Base-by-base conservation (phyloP, 768 basidiomycete species). In the Tricholoma hemisulphureum region DNA sequence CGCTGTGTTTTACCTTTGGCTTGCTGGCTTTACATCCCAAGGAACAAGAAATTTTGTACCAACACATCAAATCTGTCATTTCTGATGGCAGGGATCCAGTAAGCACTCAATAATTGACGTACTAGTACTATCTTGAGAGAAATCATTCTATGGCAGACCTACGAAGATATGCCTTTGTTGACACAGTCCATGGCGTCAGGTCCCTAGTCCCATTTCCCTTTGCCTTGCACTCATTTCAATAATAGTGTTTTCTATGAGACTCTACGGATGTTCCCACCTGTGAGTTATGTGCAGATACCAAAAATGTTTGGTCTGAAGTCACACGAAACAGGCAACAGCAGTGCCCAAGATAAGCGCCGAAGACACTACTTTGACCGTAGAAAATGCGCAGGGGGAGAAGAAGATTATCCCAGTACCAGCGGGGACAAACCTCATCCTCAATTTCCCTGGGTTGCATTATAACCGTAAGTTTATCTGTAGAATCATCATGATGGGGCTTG, bases 241-340 rank as follows among this genome's bases (percentile, higher is more conserved):
- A 11, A 21, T 32, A 82, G 81, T 16, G 79, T 80, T 2, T 77
- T 80, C 56, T 72, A 82, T 56, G 82, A 84, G 65, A 80, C 81
- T 2, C 64, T 82, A 20, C 73, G 82, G 21, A 60, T 83, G 67
- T 82, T 73, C 55, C 73, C 78, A 31, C 75, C 81, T 18, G 80
- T 80, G 53, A 54, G 73, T 66, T n/a, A 3, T 29, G 32, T 20
- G 13, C 39, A 20, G 3, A 7, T 28, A 28, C 18, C n/a, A n/a
- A n/a, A n/a, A n/a, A n/a, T n/a, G n/a, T 13, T 23, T 14, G 20
- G 6, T 5, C 52, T 45, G 35, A 45, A 26, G 50, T 56, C 11
- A 18, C 35, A 24, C 16, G 24, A 45, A 16, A 55, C 46, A 57
- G 24, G 11, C 35, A 80, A 79, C 77, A 75, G 64, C 50, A 3